phyloP scores from a whole-genome alignment of 192 early-diverging fungal genomes.

The Backusella luteola region DNA sequence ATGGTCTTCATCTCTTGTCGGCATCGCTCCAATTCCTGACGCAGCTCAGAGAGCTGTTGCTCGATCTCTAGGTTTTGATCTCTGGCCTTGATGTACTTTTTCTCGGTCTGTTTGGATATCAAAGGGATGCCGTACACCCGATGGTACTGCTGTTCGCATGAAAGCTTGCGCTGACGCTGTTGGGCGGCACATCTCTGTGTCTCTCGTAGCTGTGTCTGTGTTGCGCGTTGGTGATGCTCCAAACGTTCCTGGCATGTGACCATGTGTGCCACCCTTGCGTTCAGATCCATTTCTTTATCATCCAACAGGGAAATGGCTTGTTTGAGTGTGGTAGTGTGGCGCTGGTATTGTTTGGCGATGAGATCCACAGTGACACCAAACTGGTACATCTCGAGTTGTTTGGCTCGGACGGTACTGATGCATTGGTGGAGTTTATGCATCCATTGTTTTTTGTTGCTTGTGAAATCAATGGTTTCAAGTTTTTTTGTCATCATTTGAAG shows the following conservation, averaged over 20 bases:
- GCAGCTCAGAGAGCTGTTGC: background rate
- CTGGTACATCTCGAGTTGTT: background rate
- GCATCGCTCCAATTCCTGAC: background rate
- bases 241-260: background rate
- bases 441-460: background rate
- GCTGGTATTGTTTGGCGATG: background rate
- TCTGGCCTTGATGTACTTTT: constrained; percentile 1
- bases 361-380: background rate
- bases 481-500: background rate
- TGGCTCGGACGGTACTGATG: background rate
- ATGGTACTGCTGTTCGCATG: background rate
- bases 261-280: background rate
- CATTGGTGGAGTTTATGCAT: background rate
- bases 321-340: background rate
- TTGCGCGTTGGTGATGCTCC: background rate
- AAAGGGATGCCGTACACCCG: background rate
- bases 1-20: background rate
- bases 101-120: background rate
- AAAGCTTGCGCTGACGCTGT: background rate
- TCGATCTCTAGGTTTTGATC: background rate
- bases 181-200: background rate
- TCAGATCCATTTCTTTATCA: background rate
- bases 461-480: background rate
- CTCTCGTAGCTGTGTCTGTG: background rate
- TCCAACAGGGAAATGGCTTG: background rate